A percentile compares a stretch with the other conserved stretches of the same genome.
Evolutionary conservation across 2,329 filamentous ascomycete species (phyloP).

Genomic region (Botrytis cinerea): DNA sequence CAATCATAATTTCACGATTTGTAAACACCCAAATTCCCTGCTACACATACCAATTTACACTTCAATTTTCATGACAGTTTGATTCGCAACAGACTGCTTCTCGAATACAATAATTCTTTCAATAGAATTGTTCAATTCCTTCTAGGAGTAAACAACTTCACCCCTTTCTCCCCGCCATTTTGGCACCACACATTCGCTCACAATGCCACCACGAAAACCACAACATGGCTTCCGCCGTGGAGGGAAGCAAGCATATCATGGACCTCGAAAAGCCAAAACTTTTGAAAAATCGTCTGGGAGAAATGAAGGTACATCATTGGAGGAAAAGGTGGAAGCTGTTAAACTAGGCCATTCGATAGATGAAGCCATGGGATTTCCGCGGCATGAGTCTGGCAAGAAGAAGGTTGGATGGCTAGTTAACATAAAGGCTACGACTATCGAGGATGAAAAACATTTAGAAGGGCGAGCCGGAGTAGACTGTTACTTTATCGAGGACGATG

Average conservation of each 20-base stretch:
- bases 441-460: constrained; percentile 80
- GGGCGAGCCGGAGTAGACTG: constrained; percentile 91
- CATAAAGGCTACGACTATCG: constrained; percentile 82
- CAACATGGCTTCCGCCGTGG: constrained; percentile 68
- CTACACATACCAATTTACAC: not conserved
- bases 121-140: constrained; percentile 33
- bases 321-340: constrained; percentile 88
- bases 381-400: constrained; percentile 82
- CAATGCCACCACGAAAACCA: constrained; percentile 63
- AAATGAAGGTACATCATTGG: constrained; percentile 82
- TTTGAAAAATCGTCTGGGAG: constrained; percentile 75
- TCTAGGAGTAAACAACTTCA: constrained; percentile 15
- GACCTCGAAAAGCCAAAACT: constrained; percentile 68
- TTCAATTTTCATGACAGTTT: not conserved
- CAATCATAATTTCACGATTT: constrained; percentile 23
- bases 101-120: constrained; percentile 35
- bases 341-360: constrained; percentile 86
- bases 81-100: not conserved
- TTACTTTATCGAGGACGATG: constrained; percentile 92
- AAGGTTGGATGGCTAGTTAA: constrained; percentile 93
- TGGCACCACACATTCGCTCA: constrained; percentile 21
- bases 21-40: not conserved
- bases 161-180: constrained; percentile 4
- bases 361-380: constrained; percentile 89
- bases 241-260: constrained; percentile 70